Base-by-base conservation (phyloP, 139 green algal genomes). In the Volvox reticuliferus region DNA sequence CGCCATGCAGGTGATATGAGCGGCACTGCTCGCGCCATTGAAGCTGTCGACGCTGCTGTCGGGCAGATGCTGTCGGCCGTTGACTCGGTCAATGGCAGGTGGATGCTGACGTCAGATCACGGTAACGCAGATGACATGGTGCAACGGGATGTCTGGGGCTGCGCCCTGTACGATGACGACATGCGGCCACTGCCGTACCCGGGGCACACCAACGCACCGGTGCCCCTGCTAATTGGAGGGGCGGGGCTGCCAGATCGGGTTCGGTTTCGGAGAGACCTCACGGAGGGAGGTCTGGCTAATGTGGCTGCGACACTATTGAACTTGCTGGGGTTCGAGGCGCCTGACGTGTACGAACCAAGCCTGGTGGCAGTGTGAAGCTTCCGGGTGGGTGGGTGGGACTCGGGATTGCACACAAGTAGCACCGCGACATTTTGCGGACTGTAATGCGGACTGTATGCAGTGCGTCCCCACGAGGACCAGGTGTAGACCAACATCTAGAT, bases 41-140 rank as follows among this genome's bases (percentile, higher is more conserved):
- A 90, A 50, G 86, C 95, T 2, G 95, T 97, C 32, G 98, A 99
- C 93, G 87, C 94, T 82, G 98, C 95, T 89, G 71, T 99, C 61
- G 73, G 93, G 33, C 93, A 98, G 91, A 93, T 98, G 87, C 89
- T 98, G 90, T 91, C 94, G 22, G 92, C 89, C 62, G 83, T 73
- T 6, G 89, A 96, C 71, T 76, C 83, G 78, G 69, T 85, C 35
- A 86, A 95, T 55, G 94, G 94, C 65, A 95, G 98, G 69, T 99
- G 91, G 67, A 89, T 99, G 28, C 61, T 99, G 20, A 99, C 97
- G 17, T 93, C 96, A 0, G 98, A 99, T 93, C 98, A 99, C 84
- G 98, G 98, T 85, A 99, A 99, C 93, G 96, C 96, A 1, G 98
- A 99, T 87, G 98, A 99, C 93, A 99, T 99, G 98, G 98, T 99